Evolutionary conservation across 768 basidiomycete species (phyloP), one percentile per base, ranked within the genome.

Genomic region (Trametes cinnabarina): DNA sequence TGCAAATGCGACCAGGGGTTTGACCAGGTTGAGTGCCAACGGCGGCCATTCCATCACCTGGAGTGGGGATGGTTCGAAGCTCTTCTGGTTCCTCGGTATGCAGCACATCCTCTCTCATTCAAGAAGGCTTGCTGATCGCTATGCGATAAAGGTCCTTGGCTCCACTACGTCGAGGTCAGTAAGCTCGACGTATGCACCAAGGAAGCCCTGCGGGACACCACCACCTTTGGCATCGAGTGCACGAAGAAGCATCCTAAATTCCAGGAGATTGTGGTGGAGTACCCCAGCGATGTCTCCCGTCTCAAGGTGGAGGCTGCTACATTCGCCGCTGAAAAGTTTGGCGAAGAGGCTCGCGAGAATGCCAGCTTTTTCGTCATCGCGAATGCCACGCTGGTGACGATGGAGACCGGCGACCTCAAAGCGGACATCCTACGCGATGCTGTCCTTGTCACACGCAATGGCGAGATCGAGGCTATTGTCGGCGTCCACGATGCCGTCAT

Each of bases 51-150:
- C 86, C 66, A 67, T 90, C 35, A 77, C 82, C 2, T 85, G 81
- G 74, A 86, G 81, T 32, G 66, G 78, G 11, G 84, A 89, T 66
- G 88, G 88, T 17, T 81, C 77, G 52, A 83, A 74, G 30, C 54
- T 90, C 32, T 87, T 88, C 60, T 90, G 88, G 88, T 81, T 90
- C 70, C 76, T 90, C 28, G 88, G 88, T 87, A 66, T 43, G 11
- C 11, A 2, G 4, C 22, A 25, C 22, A 44, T n/a, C n/a, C 43
- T 14, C 20, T n/a, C 41, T 20, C 22, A 10, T 3, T 5, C 12
- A 41, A 19, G 17, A 8, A 4, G n/a, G 5, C 3, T 22, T 44
- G 44, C 47, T 46, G 23, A 32, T 40, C n/a, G 22, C 51, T 8
- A 11, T 47, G 6, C 2, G 17, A 23, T 22, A 41, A 57, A 87